phyloP scores from a whole-genome alignment of 164 flowering plant species.

The Vitis labrusca region DNA sequence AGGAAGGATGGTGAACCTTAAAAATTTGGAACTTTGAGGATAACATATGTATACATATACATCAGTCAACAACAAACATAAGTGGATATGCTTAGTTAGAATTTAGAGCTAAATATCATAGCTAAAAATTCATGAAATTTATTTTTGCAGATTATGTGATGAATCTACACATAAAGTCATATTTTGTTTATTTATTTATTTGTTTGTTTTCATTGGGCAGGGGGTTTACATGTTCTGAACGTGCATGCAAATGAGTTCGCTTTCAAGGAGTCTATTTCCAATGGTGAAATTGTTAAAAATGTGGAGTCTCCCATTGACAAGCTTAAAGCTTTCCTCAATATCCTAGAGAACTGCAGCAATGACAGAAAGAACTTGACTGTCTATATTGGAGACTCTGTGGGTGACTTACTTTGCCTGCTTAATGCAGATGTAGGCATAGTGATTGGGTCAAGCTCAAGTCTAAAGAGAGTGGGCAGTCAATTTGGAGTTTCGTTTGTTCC shows the following conservation, averaged over 20 bases:
- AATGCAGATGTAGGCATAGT: slow-evolving; percentile 72
- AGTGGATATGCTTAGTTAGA: too few relatives aligned
- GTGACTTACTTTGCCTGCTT: slow-evolving; percentile 67
- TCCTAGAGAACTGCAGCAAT: slow-evolving; percentile 18
- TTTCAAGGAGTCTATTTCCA: slow-evolving; percentile 44
- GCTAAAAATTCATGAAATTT: not conserved
- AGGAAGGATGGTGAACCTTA: too few relatives aligned
- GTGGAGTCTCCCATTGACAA: slow-evolving; percentile 64
- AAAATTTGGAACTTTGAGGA: too few relatives aligned
- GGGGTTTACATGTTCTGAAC: slow-evolving; percentile 32
- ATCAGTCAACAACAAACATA: too few relatives aligned
- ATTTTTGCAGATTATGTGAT: not conserved
- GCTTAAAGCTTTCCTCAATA: slow-evolving; percentile 36
- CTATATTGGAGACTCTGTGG: slow-evolving; percentile 66
- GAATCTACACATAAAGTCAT: too few relatives aligned
- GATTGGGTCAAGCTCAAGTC: slow-evolving; percentile 59
- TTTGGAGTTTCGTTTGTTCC: slow-evolving; percentile 67
- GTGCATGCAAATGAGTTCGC: slow-evolving; percentile 59
- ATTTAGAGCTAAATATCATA: too few relatives aligned
- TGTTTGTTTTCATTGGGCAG: slow-evolving; percentile 25
- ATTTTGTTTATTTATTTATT: not conserved
- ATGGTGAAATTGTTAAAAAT: slow-evolving; percentile 52
- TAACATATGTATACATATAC: too few relatives aligned
- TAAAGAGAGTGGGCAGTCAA: slow-evolving; percentile 50
- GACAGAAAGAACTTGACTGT: slow-evolving; percentile 39